These are phyloP conservation scores for Candida mesenterica DNA, from an alignment of 1,139 yeast species.

Conservation along the genomic window DNA sequence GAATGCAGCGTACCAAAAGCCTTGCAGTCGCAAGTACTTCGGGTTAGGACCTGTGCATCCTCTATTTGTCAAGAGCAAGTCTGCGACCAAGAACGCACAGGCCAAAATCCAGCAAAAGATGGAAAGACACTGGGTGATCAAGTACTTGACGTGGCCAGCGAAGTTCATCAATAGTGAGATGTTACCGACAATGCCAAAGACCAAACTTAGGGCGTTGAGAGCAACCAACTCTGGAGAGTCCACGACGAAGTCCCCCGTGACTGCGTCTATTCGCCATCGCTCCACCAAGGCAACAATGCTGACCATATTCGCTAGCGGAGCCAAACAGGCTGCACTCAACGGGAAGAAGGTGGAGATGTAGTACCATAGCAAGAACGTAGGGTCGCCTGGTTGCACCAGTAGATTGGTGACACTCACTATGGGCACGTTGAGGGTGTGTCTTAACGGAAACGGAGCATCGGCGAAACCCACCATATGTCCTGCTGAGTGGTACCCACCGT, in stretches of 20 bases:
- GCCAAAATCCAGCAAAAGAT: conserved; percentile 65
- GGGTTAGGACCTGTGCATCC: conserved; percentile 15
- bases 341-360: conserved; percentile 66
- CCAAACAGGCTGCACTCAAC: conserved; percentile 69
- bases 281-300: conserved; percentile 72
- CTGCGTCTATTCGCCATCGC: conserved; percentile 52
- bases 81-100: conserved; percentile 47
- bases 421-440: conserved; percentile 33
- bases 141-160: conserved; percentile 54
- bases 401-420: conserved; percentile 30
- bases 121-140: conserved; percentile 57
- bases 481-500: conserved; percentile 14
- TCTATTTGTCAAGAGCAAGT: conserved; percentile 36
- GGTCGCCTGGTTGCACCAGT: conserved; percentile 47
- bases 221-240: conserved; percentile 48
- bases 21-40: conserved; percentile 46
- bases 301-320: conserved; percentile 73
- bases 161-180: conserved; percentile 65
- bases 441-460: conserved; percentile 21
- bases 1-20: conserved; percentile 74
- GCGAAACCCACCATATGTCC: conserved; percentile 7
- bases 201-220: conserved; percentile 61
- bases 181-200: conserved; percentile 66
- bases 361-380: conserved; percentile 55
- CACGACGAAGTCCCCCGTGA: conserved; percentile 21